Percentiles rank a stretch among this genome's conserved stretches.
These are phyloP conservation scores for Aspergillus taichungensis DNA, from an alignment of 495 filamentous ascomycete genomes.

Conservation along the genomic window DNA sequence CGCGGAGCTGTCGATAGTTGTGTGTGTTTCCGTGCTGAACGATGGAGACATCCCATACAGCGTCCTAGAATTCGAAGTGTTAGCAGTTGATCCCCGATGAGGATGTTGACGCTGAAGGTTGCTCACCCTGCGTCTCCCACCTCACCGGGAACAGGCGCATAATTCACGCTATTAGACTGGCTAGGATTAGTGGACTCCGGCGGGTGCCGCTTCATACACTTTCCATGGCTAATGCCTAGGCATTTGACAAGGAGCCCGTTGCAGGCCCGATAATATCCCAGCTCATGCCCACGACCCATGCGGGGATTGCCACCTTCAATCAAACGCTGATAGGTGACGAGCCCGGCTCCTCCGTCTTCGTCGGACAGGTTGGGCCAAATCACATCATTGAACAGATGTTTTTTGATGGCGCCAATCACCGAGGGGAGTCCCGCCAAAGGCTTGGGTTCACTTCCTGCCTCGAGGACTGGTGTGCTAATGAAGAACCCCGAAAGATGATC, in stretches of 20 bases:
- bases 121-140: constrained; percentile 25
- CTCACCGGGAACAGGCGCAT: constrained; percentile 26
- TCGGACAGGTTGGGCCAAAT: constrained; percentile 98
- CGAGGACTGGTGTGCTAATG: constrained; percentile 80
- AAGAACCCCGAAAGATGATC: constrained; percentile 89
- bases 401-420: constrained; percentile 81
- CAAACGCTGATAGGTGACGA: constrained; percentile 83
- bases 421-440: constrained; percentile 73
- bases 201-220: constrained; percentile 64
- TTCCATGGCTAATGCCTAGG: constrained; percentile 76
- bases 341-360: constrained; percentile 86
- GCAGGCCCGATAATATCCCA: constrained; percentile 76
- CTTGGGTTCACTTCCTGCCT: constrained; percentile 66
- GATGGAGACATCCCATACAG: not conserved
- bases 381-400: constrained; percentile 92
- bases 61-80: not conserved
- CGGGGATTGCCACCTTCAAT: constrained; percentile 79
- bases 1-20: constrained; percentile 68
- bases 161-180: constrained; percentile 44
- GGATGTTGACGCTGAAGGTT: constrained; percentile 6
- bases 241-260: constrained; percentile 73
- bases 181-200: constrained; percentile 44
- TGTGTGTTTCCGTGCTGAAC: constrained; percentile 15
- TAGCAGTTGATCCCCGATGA: not conserved
- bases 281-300: constrained; percentile 62